Evolutionary conservation across 2,329 filamentous ascomycete genomes (phyloP).

Genomic region (Fusarium cyanostomum): DNA sequence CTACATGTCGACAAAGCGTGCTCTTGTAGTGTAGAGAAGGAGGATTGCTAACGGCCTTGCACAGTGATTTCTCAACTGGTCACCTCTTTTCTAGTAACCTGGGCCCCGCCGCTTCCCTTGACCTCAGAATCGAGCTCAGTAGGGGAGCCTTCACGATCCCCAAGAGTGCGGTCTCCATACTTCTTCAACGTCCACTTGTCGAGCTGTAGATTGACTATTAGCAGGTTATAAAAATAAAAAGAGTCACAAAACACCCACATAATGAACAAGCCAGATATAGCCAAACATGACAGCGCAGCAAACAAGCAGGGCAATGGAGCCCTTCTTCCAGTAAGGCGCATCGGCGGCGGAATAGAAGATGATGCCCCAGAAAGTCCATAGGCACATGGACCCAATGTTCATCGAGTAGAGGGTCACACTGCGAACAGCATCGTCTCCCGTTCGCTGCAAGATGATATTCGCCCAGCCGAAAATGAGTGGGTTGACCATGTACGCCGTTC

Average conservation of each 20-base stretch:
- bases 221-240: accelerated
- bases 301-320: slow-evolving; percentile 39
- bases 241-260: not conserved
- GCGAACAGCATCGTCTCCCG: slow-evolving; percentile 52
- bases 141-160: not conserved
- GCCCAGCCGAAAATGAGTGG: slow-evolving; percentile 43
- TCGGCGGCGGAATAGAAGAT: slow-evolving; percentile 53
- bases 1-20: too few species aligned
- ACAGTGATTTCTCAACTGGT: too few species aligned
- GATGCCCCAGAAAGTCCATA: slow-evolving; percentile 59
- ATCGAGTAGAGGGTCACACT: slow-evolving; percentile 53
- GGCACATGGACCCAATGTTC: slow-evolving; percentile 50
- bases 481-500: slow-evolving; percentile 40
- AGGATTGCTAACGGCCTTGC: too few species aligned
- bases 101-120: too few species aligned
- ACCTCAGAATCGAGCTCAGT: too few species aligned
- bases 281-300: slow-evolving; percentile 28
- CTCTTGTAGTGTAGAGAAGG: too few species aligned
- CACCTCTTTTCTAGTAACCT: too few species aligned
- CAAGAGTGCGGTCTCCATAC: not conserved
- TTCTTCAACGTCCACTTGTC: slow-evolving; percentile 13
- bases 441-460: slow-evolving; percentile 34
- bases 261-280: slow-evolving; percentile 30
- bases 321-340: slow-evolving; percentile 53
- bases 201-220: not conserved